Evolutionary conservation across 1,284 basidiomycete species (phyloP).

Genomic region (Earliella scabrosa): DNA sequence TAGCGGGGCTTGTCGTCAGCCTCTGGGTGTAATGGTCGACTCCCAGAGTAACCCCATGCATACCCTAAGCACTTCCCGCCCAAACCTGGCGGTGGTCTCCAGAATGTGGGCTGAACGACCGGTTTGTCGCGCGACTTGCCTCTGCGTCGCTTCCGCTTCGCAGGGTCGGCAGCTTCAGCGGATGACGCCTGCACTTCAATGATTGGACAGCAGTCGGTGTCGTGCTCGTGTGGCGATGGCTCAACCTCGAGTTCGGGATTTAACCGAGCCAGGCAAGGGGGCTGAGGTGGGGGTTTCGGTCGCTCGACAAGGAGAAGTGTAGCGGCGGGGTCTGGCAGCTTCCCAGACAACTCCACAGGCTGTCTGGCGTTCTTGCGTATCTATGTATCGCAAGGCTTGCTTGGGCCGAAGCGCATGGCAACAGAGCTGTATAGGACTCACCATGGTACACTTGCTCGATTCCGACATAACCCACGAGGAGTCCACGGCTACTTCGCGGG

Average conservation of each 20-base stretch:
- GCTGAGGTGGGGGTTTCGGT: conserved; percentile 12
- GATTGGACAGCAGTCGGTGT: conserved; percentile 24
- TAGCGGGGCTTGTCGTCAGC: conserved; percentile 25
- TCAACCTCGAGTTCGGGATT: conserved; percentile 13
- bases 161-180: neutral
- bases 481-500: conserved; percentile 37
- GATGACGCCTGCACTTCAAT: neutral
- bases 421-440: conserved; percentile 18
- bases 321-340: conserved; percentile 4
- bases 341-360: conserved; percentile 3
- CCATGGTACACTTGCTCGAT: conserved; percentile 25
- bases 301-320: conserved; percentile 27
- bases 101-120: conserved; percentile 34
- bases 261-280: conserved; percentile 2
- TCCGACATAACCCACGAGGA: conserved; percentile 31
- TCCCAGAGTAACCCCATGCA: conserved; percentile 39
- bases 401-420: no score
- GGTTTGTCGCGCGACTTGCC: conserved; percentile 17
- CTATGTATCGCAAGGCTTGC: no score
- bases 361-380: conserved; percentile 19
- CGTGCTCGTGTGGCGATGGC: conserved; percentile 28
- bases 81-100: conserved; percentile 32
- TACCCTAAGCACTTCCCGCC: conserved; percentile 38
- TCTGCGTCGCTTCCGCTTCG: conserved; percentile 19
- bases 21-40: conserved; percentile 31